Conservation (phyloP, 257 asterid genomes). For the Lycium barbarum region DNA sequence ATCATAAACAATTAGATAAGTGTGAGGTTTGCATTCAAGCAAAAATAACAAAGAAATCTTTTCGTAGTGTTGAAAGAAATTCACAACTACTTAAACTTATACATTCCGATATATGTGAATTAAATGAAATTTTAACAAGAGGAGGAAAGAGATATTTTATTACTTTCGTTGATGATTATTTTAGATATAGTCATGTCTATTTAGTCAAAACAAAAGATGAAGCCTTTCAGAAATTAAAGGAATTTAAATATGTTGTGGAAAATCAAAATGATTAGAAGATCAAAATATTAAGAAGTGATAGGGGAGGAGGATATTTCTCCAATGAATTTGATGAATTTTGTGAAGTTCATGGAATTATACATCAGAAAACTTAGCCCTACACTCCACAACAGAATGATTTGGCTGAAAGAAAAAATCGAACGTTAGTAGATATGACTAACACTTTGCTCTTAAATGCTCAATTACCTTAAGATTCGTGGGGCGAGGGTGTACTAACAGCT, state of each 20-base stretch:
- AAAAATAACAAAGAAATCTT: background rate
- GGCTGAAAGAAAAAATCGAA: no score
- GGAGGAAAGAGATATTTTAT: background rate
- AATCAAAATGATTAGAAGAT: background rate
- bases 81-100: background rate
- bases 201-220: constrained; percentile 1
- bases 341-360: no score
- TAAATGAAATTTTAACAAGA: background rate
- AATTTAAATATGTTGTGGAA: background rate
- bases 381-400: no score
- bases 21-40: background rate
- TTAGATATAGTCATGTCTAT: background rate
- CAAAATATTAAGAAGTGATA: constrained; percentile 10
- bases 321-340: no score
- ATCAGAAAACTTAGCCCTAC: no score
- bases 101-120: constrained; percentile 18
- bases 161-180: background rate
- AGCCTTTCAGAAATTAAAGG: background rate
- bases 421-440: no score
- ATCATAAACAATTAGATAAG: background rate
- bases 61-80: background rate
- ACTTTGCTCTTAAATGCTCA: no score
- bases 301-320: background rate
- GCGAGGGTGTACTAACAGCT: background rate
- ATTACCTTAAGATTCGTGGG: background rate